Conservation (phyloP, 768 basidiomycete genomes). For the Steccherinum ochraceum region DNA sequence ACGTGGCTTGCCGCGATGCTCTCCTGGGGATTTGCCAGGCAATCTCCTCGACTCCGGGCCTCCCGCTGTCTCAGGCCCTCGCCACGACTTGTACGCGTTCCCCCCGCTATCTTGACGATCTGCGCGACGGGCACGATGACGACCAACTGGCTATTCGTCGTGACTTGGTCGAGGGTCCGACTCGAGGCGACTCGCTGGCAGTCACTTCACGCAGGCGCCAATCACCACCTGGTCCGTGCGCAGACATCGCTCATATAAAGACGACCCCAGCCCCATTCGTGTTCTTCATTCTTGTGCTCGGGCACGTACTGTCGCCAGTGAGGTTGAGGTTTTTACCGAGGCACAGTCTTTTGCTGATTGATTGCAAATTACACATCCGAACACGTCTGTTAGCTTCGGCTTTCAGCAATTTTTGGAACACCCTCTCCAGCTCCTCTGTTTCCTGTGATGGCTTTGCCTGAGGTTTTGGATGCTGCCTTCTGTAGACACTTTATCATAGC, state of each 20-base stretch:
- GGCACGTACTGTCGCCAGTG: slow-evolving; percentile 94
- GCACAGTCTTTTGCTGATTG: slow-evolving; percentile 93
- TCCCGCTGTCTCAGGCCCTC: too few species aligned
- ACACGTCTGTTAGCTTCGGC: slow-evolving; percentile 87
- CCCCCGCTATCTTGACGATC: too few species aligned
- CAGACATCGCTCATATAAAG: slow-evolving; percentile 34
- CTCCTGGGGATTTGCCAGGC: too few species aligned
- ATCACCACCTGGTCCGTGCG: slow-evolving; percentile 61
- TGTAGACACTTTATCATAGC: too few species aligned
- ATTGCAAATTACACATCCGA: slow-evolving; percentile 98
- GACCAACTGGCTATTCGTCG: too few species aligned
- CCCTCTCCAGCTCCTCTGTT: slow-evolving; percentile 6
- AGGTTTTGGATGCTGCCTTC: slow-evolving; percentile 6
- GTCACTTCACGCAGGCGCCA: too few species aligned
- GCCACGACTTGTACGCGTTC: too few species aligned
- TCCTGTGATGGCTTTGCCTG: slow-evolving; percentile 11
- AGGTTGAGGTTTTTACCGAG: slow-evolving; percentile 97
- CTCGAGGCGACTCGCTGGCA: too few species aligned
- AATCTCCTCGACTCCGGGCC: too few species aligned
- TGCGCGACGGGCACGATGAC: too few species aligned
- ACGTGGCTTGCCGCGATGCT: background rate
- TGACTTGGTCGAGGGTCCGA: too few species aligned
- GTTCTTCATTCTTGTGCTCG: slow-evolving; percentile 75
- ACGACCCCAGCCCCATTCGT: background rate
- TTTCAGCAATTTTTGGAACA: slow-evolving; percentile 88